Percentiles rank a stretch among this genome's conserved stretches.
Evolutionary conservation across 2,329 filamentous ascomycete species (phyloP).

Genomic region (Eutypa lata): DNA sequence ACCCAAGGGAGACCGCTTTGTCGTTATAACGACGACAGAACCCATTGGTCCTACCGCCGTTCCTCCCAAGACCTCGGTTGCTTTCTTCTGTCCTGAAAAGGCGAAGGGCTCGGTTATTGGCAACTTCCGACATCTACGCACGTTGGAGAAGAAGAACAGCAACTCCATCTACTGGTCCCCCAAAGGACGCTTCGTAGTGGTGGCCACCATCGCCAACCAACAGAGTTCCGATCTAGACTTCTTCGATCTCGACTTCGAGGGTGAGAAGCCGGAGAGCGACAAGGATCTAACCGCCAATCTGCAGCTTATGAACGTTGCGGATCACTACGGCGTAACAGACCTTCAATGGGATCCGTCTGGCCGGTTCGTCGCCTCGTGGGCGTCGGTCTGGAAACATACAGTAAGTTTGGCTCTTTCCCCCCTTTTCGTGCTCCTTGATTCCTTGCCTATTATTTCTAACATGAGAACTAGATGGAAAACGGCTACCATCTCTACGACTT

Average conservation of each 20-base stretch:
- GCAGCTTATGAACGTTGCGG: slow-evolving; percentile 87
- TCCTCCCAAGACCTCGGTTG: slow-evolving; percentile 87
- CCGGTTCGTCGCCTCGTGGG: slow-evolving; percentile 89
- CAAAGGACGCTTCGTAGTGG: slow-evolving; percentile 88
- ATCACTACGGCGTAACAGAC: slow-evolving; percentile 97
- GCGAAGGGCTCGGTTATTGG: slow-evolving; percentile 75
- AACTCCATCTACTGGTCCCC: slow-evolving; percentile 99
- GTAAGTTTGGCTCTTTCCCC: slow-evolving; percentile 52
- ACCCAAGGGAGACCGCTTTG: slow-evolving; percentile 94
- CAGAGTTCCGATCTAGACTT: slow-evolving; percentile 96
- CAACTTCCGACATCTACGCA: slow-evolving; percentile 95
- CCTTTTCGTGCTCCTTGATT: neutral
- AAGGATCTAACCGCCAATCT: slow-evolving; percentile 95
- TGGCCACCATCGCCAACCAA: slow-evolving; percentile 88
- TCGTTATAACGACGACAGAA: slow-evolving; percentile 93
- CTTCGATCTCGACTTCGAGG: slow-evolving; percentile 96
- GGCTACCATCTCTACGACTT: slow-evolving; percentile 99
- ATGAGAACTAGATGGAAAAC: slow-evolving; percentile 80
- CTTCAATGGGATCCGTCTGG: slow-evolving; percentile 98
- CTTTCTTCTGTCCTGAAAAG: slow-evolving; percentile 97
- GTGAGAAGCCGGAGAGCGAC: slow-evolving; percentile 87
- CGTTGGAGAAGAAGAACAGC: slow-evolving; percentile 98
- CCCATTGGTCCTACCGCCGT: slow-evolving; percentile 74
- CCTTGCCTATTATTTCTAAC: slow-evolving; percentile 6
- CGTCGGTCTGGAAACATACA: slow-evolving; percentile 91